These are phyloP conservation scores for Trifolium repens DNA, from an alignment of 306 rosid species.

Conservation along the genomic window DNA sequence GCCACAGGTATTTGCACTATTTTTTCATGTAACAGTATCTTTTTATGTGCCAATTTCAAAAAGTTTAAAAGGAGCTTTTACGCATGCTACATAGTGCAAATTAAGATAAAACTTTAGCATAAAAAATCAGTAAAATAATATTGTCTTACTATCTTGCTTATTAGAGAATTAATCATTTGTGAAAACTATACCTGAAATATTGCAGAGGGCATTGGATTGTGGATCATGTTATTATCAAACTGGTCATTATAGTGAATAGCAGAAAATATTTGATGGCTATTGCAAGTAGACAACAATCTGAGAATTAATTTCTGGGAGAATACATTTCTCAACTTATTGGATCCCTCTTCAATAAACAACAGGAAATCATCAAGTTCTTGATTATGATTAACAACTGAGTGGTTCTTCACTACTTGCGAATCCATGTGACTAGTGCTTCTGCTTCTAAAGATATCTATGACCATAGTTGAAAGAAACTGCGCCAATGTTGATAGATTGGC, in stretches of 20 bases:
- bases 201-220: slow-evolving; percentile 57
- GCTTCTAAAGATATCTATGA: slow-evolving; percentile 45
- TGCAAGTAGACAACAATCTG: slow-evolving; percentile 43
- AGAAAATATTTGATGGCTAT: slow-evolving; percentile 41
- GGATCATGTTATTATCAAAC: slow-evolving; percentile 37
- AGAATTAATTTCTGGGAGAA: slow-evolving; percentile 60
- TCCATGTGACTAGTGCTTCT: slow-evolving; percentile 31
- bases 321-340: slow-evolving; percentile 54
- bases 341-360: slow-evolving; percentile 53
- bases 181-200: slow-evolving; percentile 60
- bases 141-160: no score
- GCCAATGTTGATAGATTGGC: slow-evolving; percentile 61
- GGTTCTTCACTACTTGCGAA: slow-evolving; percentile 38
- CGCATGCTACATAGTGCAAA: not conserved
- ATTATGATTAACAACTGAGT: slow-evolving; percentile 39
- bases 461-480: slow-evolving; percentile 50
- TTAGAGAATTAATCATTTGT: no score
- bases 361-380: slow-evolving; percentile 54
- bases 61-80: not conserved
- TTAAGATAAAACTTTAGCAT: no score
- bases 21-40: not conserved
- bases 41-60: not conserved
- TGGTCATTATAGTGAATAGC: slow-evolving; percentile 40
- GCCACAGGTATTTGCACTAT: not conserved
- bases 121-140: no score